Evolutionary conservation across 805 yeast species (phyloP).

Genomic region (Suhomyces sp.): DNA sequence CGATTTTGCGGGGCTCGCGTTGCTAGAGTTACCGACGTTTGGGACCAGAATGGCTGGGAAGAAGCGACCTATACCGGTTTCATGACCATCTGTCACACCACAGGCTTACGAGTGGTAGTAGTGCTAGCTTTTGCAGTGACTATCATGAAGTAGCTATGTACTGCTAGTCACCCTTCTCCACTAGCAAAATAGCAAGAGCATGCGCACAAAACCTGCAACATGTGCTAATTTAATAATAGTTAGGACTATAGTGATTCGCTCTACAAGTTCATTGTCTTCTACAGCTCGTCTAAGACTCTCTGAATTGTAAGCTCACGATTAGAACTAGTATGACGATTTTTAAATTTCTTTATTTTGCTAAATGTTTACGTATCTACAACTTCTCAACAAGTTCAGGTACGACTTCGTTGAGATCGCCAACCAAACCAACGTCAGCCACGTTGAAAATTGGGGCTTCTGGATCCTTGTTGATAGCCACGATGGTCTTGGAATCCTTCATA

Average conservation of each 20-base stretch:
- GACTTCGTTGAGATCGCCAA: slow-evolving; percentile 81
- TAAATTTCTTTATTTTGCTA: background rate
- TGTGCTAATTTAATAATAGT: background rate
- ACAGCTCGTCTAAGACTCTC: too few species aligned
- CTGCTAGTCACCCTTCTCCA: background rate
- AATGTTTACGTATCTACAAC: slow-evolving; percentile 31
- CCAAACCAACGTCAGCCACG: slow-evolving; percentile 84
- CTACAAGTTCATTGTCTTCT: too few species aligned
- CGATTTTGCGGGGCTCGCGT: background rate
- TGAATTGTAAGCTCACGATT: background rate
- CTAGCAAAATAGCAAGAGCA: background rate
- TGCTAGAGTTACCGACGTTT: background rate
- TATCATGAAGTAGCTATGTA: background rate
- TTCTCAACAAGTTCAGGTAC: slow-evolving; percentile 90
- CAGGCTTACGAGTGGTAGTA: background rate
- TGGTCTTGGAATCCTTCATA: slow-evolving; percentile 92
- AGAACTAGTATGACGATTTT: background rate
- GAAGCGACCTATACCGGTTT: background rate
- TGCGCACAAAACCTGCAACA: background rate
- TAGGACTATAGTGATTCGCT: too few species aligned
- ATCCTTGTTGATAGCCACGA: slow-evolving; percentile 93
- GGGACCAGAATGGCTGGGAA: background rate
- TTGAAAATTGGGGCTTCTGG: slow-evolving; percentile 93
- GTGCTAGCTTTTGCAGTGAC: background rate
- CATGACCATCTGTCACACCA: background rate